phyloP scores from a whole-genome alignment of 1,139 yeast species.

The Diutina siamensis region DNA sequence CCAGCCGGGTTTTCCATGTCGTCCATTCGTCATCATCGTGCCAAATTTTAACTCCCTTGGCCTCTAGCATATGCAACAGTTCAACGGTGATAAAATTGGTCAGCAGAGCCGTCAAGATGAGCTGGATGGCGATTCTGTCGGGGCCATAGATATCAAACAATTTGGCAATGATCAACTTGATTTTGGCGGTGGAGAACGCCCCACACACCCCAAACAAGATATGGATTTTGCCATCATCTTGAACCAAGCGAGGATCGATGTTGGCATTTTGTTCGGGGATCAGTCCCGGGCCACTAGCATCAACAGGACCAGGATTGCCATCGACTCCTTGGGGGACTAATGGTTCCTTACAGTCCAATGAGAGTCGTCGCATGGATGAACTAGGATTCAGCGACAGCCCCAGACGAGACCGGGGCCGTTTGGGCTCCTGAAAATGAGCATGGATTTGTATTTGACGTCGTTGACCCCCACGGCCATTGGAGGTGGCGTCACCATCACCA shows the following conservation, averaged over 20 bases:
- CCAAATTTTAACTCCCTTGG: slow-evolving; percentile 57
- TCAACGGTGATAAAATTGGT: slow-evolving; percentile 68
- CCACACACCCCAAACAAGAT: slow-evolving; percentile 86
- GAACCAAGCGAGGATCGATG: slow-evolving; percentile 72
- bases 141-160: slow-evolving; percentile 70
- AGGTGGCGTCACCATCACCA: neutral
- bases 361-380: neutral
- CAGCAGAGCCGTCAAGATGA: slow-evolving; percentile 72
- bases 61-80: slow-evolving; percentile 27
- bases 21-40: slow-evolving; percentile 87
- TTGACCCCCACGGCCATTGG: neutral
- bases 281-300: neutral
- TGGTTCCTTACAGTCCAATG: neutral
- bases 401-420: neutral
- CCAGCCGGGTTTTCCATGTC: slow-evolving; percentile 75
- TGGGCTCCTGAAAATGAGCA: slow-evolving; percentile 3
- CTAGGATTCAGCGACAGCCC: neutral
- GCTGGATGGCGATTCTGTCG: slow-evolving; percentile 65
- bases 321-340: no score
- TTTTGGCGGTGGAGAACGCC: slow-evolving; percentile 66
- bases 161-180: slow-evolving; percentile 62
- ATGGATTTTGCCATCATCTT: slow-evolving; percentile 85
- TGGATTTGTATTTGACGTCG: neutral
- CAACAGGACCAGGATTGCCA: neutral
- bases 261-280: slow-evolving; percentile 37